These are phyloP conservation scores for Tulasnella sp. DNA, from an alignment of 768 basidiomycete genomes.

Conservation along the genomic window DNA sequence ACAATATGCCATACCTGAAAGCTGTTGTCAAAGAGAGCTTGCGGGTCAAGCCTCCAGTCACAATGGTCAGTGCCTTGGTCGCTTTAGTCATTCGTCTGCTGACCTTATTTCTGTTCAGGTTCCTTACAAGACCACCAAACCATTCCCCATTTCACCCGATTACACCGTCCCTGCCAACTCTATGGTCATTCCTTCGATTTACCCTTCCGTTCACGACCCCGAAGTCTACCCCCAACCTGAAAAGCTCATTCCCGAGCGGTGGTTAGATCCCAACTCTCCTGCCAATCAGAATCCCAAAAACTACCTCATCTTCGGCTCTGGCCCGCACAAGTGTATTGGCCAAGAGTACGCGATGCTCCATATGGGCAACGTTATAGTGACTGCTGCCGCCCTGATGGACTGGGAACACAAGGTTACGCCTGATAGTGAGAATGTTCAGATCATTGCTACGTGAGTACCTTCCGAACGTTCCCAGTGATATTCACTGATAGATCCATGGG, in stretches of 20 bases:
- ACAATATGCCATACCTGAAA: constrained; percentile 83
- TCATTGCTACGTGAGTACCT: constrained; percentile 63
- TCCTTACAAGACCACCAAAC: constrained; percentile 78
- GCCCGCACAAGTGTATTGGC: constrained; percentile 87
- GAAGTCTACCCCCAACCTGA: constrained; percentile 81
- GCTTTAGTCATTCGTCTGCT: neutral
- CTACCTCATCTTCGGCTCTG: constrained; percentile 90
- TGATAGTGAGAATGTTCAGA: constrained; percentile 70
- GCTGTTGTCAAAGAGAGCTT: constrained; percentile 92
- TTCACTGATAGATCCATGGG: neutral
- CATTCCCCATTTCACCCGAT: constrained; percentile 84
- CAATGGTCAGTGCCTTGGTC: constrained; percentile 53
- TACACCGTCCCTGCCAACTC: constrained; percentile 85
- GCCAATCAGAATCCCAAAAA: constrained; percentile 84
- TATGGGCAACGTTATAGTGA: constrained; percentile 72
- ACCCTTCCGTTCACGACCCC: constrained; percentile 84
- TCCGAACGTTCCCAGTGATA: neutral
- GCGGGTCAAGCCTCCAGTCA: constrained; percentile 84
- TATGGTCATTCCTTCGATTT: constrained; percentile 94
- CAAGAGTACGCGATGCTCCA: constrained; percentile 88
- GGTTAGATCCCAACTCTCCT: constrained; percentile 68
- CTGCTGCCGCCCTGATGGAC: constrained; percentile 66
- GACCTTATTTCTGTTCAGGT: constrained; percentile 39
- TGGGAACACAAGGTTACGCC: constrained; percentile 82
- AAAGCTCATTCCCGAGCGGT: constrained; percentile 73